phyloP scores from a whole-genome alignment of 768 basidiomycete genomes.

The Podaxis rugospora region DNA sequence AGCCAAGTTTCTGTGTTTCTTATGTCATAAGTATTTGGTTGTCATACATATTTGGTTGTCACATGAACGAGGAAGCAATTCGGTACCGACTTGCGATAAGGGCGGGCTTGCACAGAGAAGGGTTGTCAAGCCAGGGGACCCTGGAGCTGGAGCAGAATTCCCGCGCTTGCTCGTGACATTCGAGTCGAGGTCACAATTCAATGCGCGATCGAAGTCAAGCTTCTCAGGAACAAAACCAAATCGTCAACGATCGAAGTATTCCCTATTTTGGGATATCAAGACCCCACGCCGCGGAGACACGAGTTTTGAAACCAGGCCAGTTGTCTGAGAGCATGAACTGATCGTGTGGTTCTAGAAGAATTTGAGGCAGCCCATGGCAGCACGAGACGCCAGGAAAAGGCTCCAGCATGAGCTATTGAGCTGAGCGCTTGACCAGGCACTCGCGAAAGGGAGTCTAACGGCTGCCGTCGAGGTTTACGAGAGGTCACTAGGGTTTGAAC shows the following conservation, averaged over 20 bases:
- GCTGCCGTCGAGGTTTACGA: constrained; percentile 9
- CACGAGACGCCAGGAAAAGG: not conserved
- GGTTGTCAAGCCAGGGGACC: constrained; percentile 15
- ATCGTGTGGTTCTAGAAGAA: not conserved
- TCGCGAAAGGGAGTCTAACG: constrained; percentile 5
- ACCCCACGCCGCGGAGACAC: constrained; percentile 12
- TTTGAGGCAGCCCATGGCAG: not conserved
- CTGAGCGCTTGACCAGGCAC: not conserved
- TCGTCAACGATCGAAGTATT: constrained; percentile 33
- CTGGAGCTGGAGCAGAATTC: not conserved
- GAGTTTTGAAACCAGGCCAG: constrained; percentile 1
- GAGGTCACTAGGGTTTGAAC: constrained; percentile 25
- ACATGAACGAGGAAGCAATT: not conserved
- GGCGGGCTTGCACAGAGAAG: constrained; percentile 19
- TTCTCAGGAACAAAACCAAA: constrained; percentile 26
- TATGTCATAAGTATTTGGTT: not conserved
- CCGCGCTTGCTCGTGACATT: constrained; percentile 25
- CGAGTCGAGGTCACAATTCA: constrained; percentile 19
- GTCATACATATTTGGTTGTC: not conserved
- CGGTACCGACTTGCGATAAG: constrained; percentile 25
- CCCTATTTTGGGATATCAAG: constrained; percentile 6
- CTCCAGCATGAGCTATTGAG: not conserved
- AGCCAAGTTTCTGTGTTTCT: too few species aligned
- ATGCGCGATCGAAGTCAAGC: constrained; percentile 27
- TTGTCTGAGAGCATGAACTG: constrained; percentile 1